Evolutionary conservation across 2,329 filamentous ascomycete genomes (phyloP), one percentile per base, ranked within the genome.

Genomic region (Diaporthe velutina): DNA sequence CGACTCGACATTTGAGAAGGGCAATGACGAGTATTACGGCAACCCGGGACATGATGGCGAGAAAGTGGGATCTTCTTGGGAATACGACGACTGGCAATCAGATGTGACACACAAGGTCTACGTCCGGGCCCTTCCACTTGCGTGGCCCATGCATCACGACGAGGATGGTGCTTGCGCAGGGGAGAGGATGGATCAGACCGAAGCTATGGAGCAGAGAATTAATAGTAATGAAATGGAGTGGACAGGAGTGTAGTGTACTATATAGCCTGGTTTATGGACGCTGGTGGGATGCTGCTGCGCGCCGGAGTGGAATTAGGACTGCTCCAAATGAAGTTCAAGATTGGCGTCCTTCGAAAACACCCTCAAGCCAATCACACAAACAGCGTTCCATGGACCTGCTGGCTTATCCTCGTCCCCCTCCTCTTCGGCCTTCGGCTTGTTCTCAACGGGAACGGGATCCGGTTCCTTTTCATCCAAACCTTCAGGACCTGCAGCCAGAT

Each of bases 281-380:
- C 28, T 13, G 28, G 2, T 48, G n/a, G 6, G 22, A n/a, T 28
- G 3, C 17, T 13, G 15, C 15, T 6, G 8, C 40, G 4, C 17
- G 7, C 38, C 2, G n/a, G 8, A 30, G 25, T 28, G 4, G 19
- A 10, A 64, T 12, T 48, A 64, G 25, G 60, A 64, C 25, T 64
- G 15, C 9, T 64, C 60, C 9, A 64, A 22, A n/a, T n/a, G 40
- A 33, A 64, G 60, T 22, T 10, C 40, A 8, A 85, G 80, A 7
- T 79, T 79, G 0, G 80, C 72, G 40, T 85, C 83, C 70, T 80
- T 80, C 19, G 84, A 80, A 66, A 85, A 85, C 8, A 85, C 84
- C 13, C 83, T 78, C 22, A 85, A 78, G 12, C 83, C 83, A 42
- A 85, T 77, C 12, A 86, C 84, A 70, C 83, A 85, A 22, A 85